phyloP scores from a whole-genome alignment of 805 yeast species.

The Starmera caribaea region DNA sequence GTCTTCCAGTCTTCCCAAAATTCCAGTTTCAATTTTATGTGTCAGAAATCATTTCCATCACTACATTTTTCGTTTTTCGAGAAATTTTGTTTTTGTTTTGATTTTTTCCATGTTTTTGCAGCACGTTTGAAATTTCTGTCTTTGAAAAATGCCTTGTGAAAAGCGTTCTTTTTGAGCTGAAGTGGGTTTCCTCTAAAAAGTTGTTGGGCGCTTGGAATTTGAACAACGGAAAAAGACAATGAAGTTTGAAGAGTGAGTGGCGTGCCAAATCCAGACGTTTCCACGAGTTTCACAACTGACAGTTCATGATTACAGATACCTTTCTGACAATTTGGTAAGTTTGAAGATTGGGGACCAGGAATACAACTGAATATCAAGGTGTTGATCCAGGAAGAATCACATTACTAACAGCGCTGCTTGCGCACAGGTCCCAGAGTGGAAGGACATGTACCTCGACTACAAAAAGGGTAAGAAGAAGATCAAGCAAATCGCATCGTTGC shows the following conservation, averaged over 20 bases:
- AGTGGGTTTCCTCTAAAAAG: too few species aligned
- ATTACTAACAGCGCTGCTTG: slow-evolving; percentile 6
- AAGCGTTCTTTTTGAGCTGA: too few species aligned
- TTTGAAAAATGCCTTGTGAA: too few species aligned
- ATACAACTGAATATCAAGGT: too few species aligned
- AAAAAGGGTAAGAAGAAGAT: slow-evolving; percentile 29
- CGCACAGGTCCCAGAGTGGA: slow-evolving; percentile 72
- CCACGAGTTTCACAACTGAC: too few species aligned
- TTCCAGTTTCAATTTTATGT: not conserved
- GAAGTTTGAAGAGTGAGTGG: slow-evolving; percentile 13
- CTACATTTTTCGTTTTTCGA: not conserved
- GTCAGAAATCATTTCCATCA: not conserved
- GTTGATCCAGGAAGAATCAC: not conserved
- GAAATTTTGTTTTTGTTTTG: too few species aligned
- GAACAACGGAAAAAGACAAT: not conserved
- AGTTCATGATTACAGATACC: slow-evolving; percentile 1
- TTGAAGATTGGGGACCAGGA: not conserved
- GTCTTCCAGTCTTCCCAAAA: too few species aligned
- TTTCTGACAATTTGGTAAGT: slow-evolving; percentile 3
- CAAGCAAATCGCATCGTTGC: slow-evolving; percentile 12
- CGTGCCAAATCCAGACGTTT: too few species aligned
- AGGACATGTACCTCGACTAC: slow-evolving; percentile 67
- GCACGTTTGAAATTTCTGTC: too few species aligned
- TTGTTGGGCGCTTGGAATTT: too few species aligned
- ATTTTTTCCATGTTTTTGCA: too few species aligned